Evolutionary conservation across 805 yeast species (phyloP), one percentile per base, ranked within the genome.

Genomic region (Metschnikowia colocasiae): DNA sequence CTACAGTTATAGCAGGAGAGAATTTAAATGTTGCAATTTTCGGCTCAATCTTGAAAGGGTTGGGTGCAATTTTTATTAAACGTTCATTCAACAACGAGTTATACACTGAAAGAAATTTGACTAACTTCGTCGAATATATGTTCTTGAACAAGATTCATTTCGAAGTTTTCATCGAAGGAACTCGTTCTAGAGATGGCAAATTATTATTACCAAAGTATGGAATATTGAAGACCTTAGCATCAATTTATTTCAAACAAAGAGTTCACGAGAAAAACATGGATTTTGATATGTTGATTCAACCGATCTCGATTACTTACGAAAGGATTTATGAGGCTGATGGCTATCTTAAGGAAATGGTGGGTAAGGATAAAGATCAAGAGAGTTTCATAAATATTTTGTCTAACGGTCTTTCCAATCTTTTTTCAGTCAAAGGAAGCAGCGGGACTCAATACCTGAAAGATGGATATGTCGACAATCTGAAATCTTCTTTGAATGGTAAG

Each of bases 161-260:
- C 51, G 85, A 81, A 57, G 80, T 82, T 49, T 81, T 81, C 54
- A 77, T 81, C 43, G 86, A 81, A 59, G 86, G 86, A n/a, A 79
- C 83, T 1, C 71, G 86, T 33, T 80, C 85, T 2, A 68, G 86
- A 49, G 81, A 81, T 51, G 86, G 86, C n/a, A 81, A 81, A 56
- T 64, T 81, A 29, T 67, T 81, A 19, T 68, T 81, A 22, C 86
- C 86, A 12, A 81, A 81, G 58, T 79, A 77, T 56, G 86, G 86
- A 5, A 75, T 81, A 40, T 68, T 81, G 52, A 81, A 80, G 59
- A 75, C 73, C 39, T 65, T 80, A 36, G 63, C 75, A 30, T 76
- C 76, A 47, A 68, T 79, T 13, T 69, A 76, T 30, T 57, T 71
- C 23, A 60, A 70, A 19, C 81, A 80, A 42, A 47, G 62, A 18